phyloP scores from a whole-genome alignment of 2,329 filamentous ascomycete species.

The Colletotrichum cuscutae region DNA sequence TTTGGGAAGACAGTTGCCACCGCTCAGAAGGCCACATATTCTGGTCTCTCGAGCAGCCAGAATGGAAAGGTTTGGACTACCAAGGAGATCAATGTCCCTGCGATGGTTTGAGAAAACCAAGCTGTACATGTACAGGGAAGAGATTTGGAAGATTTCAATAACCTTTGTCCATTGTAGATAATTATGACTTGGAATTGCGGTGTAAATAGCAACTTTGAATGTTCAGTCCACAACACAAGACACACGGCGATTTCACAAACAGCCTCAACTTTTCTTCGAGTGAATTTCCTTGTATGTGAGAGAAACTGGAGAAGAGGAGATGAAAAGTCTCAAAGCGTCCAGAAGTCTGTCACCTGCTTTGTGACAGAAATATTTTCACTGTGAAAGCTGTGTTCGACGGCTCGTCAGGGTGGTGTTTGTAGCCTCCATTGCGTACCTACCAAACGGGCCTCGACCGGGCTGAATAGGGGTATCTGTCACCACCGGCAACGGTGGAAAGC shows the following conservation, averaged over 20 bases:
- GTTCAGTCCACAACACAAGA: too few relatives aligned
- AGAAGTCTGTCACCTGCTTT: not conserved
- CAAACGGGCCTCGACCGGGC: constrained; percentile 5
- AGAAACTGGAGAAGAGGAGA: not conserved
- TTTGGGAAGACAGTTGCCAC: not conserved
- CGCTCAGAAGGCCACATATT: not conserved
- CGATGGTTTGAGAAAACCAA: not conserved
- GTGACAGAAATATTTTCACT: not conserved
- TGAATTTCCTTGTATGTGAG: too few relatives aligned
- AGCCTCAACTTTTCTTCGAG: too few relatives aligned
- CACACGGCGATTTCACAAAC: too few relatives aligned
- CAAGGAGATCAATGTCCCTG: not conserved
- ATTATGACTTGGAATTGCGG: too few relatives aligned
- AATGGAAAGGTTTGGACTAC: not conserved
- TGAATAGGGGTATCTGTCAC: not conserved
- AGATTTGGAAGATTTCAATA: too few relatives aligned
- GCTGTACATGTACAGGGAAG: not conserved
- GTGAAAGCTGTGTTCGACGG: not conserved
- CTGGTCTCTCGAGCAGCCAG: not conserved
- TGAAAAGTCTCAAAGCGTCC: not conserved
- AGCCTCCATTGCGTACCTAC: not conserved
- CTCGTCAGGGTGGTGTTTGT: constrained; percentile 17
- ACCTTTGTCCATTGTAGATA: too few relatives aligned
- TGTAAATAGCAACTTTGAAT: too few relatives aligned
- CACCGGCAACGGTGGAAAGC: too few relatives aligned